phyloP scores from a whole-genome alignment of 352 stramenopile genomes.

The Peronospora destructor region DNA sequence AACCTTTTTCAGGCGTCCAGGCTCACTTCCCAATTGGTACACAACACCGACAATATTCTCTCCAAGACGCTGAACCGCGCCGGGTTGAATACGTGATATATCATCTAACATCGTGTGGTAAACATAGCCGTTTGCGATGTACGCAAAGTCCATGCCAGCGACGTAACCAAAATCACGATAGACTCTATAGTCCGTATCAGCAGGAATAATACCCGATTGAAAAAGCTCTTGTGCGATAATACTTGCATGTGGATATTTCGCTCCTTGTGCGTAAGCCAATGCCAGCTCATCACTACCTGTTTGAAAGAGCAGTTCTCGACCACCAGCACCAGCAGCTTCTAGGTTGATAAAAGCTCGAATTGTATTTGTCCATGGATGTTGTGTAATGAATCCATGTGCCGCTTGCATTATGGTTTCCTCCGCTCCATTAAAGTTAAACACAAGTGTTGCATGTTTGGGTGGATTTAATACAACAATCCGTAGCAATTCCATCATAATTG shows the following conservation, averaged over 20 bases:
- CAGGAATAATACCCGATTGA: slow-evolving; percentile 61
- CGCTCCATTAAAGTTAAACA: slow-evolving; percentile 81
- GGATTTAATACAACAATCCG: slow-evolving; percentile 38
- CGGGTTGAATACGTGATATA: slow-evolving; percentile 59
- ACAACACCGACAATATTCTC: slow-evolving; percentile 66
- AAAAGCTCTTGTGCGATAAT: slow-evolving; percentile 78
- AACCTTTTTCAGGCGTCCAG: slow-evolving; percentile 47
- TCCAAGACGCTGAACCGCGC: slow-evolving; percentile 57
- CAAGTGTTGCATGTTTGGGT: slow-evolving; percentile 39
- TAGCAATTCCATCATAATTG: slow-evolving; percentile 74
- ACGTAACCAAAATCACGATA: slow-evolving; percentile 69
- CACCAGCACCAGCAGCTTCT: slow-evolving; percentile 63
- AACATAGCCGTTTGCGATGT: slow-evolving; percentile 75
- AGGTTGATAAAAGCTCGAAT: slow-evolving; percentile 78
- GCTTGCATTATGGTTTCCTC: slow-evolving; percentile 78
- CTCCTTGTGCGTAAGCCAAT: slow-evolving; percentile 59
- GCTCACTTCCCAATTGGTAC: slow-evolving; percentile 34
- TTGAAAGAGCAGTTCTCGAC: slow-evolving; percentile 70
- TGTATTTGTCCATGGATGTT: slow-evolving; percentile 61
- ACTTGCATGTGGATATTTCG: slow-evolving; percentile 64
- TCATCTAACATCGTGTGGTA: slow-evolving; percentile 72
- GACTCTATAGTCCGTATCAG: slow-evolving; percentile 67
- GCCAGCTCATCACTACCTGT: slow-evolving; percentile 69
- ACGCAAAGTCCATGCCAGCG: slow-evolving; percentile 82
- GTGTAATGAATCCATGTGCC: slow-evolving; percentile 73